Evolutionary conservation across 2,329 filamentous ascomycete genomes (phyloP).

Genomic region (Rhytidhysteron rufulum): DNA sequence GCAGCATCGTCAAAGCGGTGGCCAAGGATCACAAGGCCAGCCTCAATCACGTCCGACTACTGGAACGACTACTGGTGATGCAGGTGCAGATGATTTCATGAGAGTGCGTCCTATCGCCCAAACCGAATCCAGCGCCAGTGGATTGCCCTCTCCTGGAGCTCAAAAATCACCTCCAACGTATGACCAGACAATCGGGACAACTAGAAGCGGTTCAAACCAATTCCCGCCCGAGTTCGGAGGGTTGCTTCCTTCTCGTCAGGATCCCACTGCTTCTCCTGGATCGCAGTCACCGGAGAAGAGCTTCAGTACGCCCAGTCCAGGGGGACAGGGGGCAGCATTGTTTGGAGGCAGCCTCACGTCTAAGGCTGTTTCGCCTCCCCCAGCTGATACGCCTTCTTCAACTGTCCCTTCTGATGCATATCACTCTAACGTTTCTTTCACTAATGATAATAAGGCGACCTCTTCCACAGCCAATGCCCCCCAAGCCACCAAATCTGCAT

Average conservation of each 20-base stretch:
- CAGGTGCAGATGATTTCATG: constrained; percentile 28
- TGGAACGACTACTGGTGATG: constrained; percentile 14
- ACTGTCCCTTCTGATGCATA: constrained; percentile 41
- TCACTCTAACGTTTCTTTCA: constrained; percentile 38
- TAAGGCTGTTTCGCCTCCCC: constrained; percentile 36
- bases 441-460: constrained; percentile 30
- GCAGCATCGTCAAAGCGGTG: constrained; percentile 25
- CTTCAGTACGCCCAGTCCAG: constrained; percentile 26
- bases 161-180: constrained; percentile 59
- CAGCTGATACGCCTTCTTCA: constrained; percentile 36
- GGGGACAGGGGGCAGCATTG: constrained; percentile 37
- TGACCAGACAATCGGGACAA: constrained; percentile 41
- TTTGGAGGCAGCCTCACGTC: constrained; percentile 34
- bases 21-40: constrained; percentile 17
- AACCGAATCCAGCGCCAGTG: constrained; percentile 32
- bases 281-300: constrained; percentile 35
- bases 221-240: constrained; percentile 55
- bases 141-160: constrained; percentile 50
- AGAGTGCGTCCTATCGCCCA: constrained; percentile 29
- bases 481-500: constrained; percentile 49
- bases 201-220: constrained; percentile 34
- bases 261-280: constrained; percentile 42
- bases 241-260: constrained; percentile 52
- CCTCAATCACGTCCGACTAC: constrained; percentile 21
- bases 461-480: constrained; percentile 26